Evolutionary conservation across 805 yeast genomes (phyloP).

Genomic region (Metschnikowia cerradonensis): DNA sequence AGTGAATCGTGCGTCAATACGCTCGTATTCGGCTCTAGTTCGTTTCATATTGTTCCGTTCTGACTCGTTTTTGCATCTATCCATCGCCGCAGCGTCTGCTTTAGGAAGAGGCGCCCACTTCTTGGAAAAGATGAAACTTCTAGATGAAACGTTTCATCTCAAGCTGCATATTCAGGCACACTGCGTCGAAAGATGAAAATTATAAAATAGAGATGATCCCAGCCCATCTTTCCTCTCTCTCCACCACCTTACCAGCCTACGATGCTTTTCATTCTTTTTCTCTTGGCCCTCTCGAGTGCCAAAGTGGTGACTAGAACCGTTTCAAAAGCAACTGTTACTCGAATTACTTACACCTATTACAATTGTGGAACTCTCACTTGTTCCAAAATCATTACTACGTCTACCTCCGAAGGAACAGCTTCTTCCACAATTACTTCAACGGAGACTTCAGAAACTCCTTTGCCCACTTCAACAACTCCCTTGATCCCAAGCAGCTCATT

Average conservation of each 20-base stretch:
- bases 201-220: conserved; percentile 1
- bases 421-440: too few species aligned
- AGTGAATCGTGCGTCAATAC: not conserved
- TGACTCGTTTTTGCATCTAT: not conserved
- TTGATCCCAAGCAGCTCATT: too few species aligned
- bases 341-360: too few species aligned
- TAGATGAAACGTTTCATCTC: conserved; percentile 1
- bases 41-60: not conserved
- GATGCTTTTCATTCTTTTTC: conserved; percentile 1
- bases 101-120: not conserved
- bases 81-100: not conserved
- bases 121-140: not conserved
- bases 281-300: conserved; percentile 3
- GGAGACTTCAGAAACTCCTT: too few species aligned
- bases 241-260: not conserved
- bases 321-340: too few species aligned
- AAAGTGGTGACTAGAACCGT: not conserved
- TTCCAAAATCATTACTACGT: not conserved
- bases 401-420: not conserved
- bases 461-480: too few species aligned
- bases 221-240: not conserved
- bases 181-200: not conserved
- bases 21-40: not conserved
- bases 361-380: conserved; percentile 3
- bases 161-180: not conserved